Evolutionary conservation across 768 basidiomycete species (phyloP).

Genomic region (Amanita brunnescens): DNA sequence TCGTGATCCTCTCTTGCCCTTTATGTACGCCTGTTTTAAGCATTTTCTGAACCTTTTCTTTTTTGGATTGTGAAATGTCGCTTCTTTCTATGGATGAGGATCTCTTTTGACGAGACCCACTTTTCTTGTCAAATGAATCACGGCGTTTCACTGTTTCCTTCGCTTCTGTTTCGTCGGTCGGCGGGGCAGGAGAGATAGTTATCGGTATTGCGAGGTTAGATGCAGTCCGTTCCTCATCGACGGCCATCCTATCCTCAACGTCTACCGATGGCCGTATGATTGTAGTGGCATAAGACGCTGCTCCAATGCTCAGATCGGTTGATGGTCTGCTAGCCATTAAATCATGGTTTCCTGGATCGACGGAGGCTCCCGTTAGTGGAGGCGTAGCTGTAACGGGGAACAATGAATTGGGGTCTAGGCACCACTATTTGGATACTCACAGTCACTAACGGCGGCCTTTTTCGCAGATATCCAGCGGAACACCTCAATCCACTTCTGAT

Average conservation of each 20-base stretch:
- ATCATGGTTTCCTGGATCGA: not conserved
- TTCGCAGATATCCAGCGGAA: conserved; percentile 80
- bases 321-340: not conserved
- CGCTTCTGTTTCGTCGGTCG: conserved; percentile 16
- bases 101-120: conserved; percentile 16
- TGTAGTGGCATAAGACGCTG: not conserved
- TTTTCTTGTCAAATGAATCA: conserved; percentile 9
- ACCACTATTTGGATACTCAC: conserved; percentile 11
- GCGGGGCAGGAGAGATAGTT: conserved; percentile 56
- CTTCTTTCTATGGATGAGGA: conserved; percentile 31
- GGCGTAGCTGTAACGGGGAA: not conserved
- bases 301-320: not conserved
- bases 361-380: not conserved
- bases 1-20: conserved; percentile 61
- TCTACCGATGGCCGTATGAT: not conserved
- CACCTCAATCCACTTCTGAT: conserved; percentile 71
- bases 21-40: conserved; percentile 69
- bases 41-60: conserved; percentile 69
- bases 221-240: not conserved
- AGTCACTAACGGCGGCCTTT: conserved; percentile 21
- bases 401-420: not conserved
- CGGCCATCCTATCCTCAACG: not conserved
- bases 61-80: conserved; percentile 56
- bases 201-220: conserved; percentile 21
- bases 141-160: not conserved